These are phyloP conservation scores for Capronia coronata DNA, from an alignment of 2,329 filamentous ascomycete species.

Conservation along the genomic window DNA sequence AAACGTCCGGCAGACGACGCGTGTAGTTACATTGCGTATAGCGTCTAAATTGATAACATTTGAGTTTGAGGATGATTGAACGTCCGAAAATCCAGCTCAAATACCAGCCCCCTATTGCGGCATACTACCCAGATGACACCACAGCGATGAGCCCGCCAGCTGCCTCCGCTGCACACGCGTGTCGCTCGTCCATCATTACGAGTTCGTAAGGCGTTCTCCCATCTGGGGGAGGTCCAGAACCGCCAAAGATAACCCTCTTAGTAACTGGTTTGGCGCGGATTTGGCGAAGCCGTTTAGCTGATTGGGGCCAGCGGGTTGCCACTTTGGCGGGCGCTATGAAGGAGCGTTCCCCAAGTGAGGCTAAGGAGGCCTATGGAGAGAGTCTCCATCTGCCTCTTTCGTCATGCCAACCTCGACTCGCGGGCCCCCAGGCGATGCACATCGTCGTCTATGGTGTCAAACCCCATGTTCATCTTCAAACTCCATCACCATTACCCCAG, in stretches of 20 bases:
- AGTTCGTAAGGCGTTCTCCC: not conserved
- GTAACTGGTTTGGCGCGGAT: not conserved
- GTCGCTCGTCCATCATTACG: not conserved
- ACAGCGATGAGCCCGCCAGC: no score
- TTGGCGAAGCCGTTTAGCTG: not conserved
- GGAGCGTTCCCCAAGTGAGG: no score
- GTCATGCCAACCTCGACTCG: slow-evolving; percentile 10
- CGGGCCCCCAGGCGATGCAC: not conserved
- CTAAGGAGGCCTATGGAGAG: not conserved
- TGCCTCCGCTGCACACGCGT: no score
- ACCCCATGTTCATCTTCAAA: slow-evolving; percentile 8
- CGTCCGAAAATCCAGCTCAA: no score
- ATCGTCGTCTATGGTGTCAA: slow-evolving; percentile 10
- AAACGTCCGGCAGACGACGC: no score
- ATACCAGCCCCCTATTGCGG: no score
- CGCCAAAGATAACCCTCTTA: not conserved
- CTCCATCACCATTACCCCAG: not conserved
- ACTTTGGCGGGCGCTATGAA: not conserved
- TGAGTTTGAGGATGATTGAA: no score
- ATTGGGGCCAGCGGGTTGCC: not conserved
- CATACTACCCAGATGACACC: no score
- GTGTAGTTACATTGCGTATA: no score
- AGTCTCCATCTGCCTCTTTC: slow-evolving; percentile 13
- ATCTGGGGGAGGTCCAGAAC: not conserved
- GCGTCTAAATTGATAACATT: no score